Conservation (phyloP, 192 early-diverging fungal species). For the Glomus cerebriforme region DNA sequence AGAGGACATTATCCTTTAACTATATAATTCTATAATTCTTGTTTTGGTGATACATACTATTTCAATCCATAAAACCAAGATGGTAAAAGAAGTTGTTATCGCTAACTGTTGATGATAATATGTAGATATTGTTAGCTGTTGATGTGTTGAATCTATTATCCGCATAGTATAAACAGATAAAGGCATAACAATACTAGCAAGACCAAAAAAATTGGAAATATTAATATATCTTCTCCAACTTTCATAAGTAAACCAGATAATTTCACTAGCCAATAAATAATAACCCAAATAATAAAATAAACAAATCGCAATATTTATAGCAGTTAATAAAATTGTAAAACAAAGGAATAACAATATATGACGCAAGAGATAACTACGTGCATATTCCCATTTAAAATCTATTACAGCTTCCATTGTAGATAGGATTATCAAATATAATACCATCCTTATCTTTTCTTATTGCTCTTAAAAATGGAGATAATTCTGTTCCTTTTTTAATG, state of each 20-base stretch:
- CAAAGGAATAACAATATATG: not conserved
- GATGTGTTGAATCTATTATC: no score
- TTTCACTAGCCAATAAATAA: not conserved
- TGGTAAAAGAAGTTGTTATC: no score
- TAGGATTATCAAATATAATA: not conserved
- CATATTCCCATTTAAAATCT: not conserved
- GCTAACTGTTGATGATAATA: no score
- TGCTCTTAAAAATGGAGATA: not conserved
- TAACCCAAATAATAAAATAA: constrained; percentile 4
- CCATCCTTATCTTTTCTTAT: not conserved
- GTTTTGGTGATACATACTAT: not conserved
- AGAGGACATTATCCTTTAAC: not conserved
- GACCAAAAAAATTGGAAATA: not conserved
- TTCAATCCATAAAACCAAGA: not conserved
- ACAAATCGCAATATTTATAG: no score
- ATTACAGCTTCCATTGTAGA: not conserved
- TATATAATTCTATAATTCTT: no score
- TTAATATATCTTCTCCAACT: not conserved
- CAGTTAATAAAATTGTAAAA: not conserved
- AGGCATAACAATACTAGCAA: not conserved
- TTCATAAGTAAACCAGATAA: not conserved
- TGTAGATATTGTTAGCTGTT: not conserved
- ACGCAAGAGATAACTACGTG: not conserved
- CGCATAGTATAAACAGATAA: not conserved
- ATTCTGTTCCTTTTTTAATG: not conserved